Percentiles rank a stretch among this genome's conserved stretches.
phyloP scores from a whole-genome alignment of 768 basidiomycete genomes.

The Tricholoma sp. region DNA sequence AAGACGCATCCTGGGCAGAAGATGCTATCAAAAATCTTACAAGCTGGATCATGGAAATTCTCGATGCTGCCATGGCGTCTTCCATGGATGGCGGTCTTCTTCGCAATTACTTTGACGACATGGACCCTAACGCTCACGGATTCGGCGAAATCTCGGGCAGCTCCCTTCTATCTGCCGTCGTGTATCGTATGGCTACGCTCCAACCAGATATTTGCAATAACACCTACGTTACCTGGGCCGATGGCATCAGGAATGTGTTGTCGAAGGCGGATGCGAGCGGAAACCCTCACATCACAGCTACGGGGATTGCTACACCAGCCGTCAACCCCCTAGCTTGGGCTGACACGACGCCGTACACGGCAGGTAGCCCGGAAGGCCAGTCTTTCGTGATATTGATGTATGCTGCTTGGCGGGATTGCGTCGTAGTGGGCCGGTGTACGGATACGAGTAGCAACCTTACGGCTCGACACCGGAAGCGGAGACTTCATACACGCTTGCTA shows the following conservation, averaged over 20 bases:
- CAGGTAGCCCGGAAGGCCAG: constrained; percentile 35
- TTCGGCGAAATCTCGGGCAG: constrained; percentile 43
- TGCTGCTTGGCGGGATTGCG: constrained; percentile 36
- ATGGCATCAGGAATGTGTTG: constrained; percentile 21
- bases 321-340: constrained; percentile 32
- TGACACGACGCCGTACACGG: constrained; percentile 24
- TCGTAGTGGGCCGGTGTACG: constrained; percentile 12
- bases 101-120: constrained; percentile 36
- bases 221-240: constrained; percentile 32
- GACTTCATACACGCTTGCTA: neutral
- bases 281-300: constrained; percentile 23
- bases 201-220: constrained; percentile 23
- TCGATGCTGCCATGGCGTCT: constrained; percentile 34
- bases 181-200: constrained; percentile 37
- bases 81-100: constrained; percentile 29
- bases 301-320: constrained; percentile 29
- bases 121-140: constrained; percentile 20
- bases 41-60: constrained; percentile 38
- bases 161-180: constrained; percentile 32
- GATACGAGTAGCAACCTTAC: neutral
- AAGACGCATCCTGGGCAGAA: constrained; percentile 14
- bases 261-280: constrained; percentile 19
- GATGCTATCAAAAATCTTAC: constrained; percentile 26
- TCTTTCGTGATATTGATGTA: constrained; percentile 35
- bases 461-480: neutral